Evolutionary conservation across 768 basidiomycete genomes (phyloP), one percentile per base, ranked within the genome.

Genomic region (Butyriboletus loyo): DNA sequence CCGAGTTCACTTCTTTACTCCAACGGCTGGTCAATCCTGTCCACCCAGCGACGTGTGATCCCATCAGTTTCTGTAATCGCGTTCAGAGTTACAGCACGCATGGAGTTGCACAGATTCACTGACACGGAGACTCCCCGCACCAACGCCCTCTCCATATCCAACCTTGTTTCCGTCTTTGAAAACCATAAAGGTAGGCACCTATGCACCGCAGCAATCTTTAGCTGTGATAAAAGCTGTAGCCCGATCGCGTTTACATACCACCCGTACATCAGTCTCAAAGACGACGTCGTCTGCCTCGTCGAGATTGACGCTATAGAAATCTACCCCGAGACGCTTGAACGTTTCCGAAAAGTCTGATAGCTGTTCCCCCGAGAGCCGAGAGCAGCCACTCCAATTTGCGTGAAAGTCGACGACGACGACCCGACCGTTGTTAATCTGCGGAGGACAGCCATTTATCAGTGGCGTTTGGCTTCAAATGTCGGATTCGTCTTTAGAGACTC

Each of bases 301-400:
- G 28, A 89, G 79, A 56, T 92, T 82, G 50, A 90, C 83, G 65
- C 86, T 87, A 76, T 84, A 87, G 66, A 88, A 86, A 17, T 76
- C 74, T 49, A 86, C 64, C 13, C 64, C 71, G 3, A 67, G 54
- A 47, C 59, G 63, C 21, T 67, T 64, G 6, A 59, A 57, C 11
- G 61, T 38, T 6, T 68, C 64, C 5, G 62, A 53, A 30, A 66
- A 44, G 5, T 64, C 57, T 0, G 53, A 53, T 6, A 65, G 50
- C 9, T 31, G 50, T 40, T 55, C 59, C 9, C 52, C 52, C 21
- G 47, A 57, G 7, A 51, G 38, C 31, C 35, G 24, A 17, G 44
- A 58, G 34, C 24, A 50, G 15, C 53, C 56, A 49, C 48, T 54
- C 55, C 51, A 58, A 13, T 54, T 46, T 13, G 57, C 56, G 14